Conservation (phyloP, 176 grass and related monocot genomes). For the Poa annua region DNA sequence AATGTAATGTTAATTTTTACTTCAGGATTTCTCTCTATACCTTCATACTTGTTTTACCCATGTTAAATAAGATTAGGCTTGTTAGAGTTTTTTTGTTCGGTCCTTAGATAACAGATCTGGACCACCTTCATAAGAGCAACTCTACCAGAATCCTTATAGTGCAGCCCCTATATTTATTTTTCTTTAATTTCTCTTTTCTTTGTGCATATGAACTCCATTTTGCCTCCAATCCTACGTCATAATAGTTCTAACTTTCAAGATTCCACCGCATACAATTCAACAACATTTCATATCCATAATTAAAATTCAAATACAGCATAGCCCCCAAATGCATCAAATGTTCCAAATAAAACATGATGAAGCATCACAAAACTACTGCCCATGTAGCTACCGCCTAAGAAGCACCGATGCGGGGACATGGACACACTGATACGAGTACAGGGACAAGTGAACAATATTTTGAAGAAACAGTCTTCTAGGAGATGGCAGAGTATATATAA, state of each 20-base stretch:
- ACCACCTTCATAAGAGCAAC: constrained; percentile 18
- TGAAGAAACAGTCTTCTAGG: neutral
- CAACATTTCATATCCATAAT: neutral
- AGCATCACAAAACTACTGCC: neutral
- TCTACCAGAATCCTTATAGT: neutral
- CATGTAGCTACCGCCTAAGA: neutral
- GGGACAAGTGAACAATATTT: neutral
- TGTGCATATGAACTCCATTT: constrained; percentile 1
- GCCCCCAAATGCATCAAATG: neutral
- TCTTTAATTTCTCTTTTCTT: neutral
- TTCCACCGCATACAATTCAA: neutral
- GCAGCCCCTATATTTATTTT: neutral
- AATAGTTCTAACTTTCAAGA: neutral
- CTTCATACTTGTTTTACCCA: neutral
- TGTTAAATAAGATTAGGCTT: neutral
- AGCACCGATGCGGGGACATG: neutral
- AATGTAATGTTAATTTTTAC: constrained; percentile 66
- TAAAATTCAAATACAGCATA: constrained; percentile 2
- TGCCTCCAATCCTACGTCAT: neutral
- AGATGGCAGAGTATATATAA: neutral
- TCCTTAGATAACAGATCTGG: neutral
- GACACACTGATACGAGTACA: neutral
- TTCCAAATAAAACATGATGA: neutral
- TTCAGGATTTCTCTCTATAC: constrained; percentile 7
- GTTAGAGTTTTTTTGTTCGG: constrained; percentile 7